Percentiles rank a stretch among this genome's conserved stretches.
These are phyloP conservation scores for Xylariomycetidae sp. DNA, from an alignment of 2,329 filamentous ascomycete genomes.

Conservation along the genomic window DNA sequence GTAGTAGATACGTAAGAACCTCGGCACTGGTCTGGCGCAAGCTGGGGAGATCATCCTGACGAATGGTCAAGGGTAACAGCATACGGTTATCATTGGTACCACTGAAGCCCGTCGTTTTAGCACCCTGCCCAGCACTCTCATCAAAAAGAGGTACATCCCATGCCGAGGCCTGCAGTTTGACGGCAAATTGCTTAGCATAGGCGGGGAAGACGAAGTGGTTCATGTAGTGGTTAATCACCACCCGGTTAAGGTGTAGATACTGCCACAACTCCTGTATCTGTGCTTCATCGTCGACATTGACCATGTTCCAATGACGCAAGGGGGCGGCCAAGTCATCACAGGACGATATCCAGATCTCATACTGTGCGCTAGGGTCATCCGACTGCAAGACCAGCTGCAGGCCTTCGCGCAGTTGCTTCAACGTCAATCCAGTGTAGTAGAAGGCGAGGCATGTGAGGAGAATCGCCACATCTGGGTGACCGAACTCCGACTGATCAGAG, in stretches of 20 bases:
- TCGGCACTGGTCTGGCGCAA: constrained; percentile 59
- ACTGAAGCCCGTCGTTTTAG: constrained; percentile 62
- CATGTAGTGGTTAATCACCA: constrained; percentile 55
- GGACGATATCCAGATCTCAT: constrained; percentile 42
- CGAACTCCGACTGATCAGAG: constrained; percentile 58
- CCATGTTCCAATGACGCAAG: constrained; percentile 45
- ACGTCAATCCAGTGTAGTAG: constrained; percentile 56
- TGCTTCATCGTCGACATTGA: constrained; percentile 54
- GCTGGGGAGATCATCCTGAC: constrained; percentile 52
- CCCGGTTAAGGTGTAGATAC: constrained; percentile 40
- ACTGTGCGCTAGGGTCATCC: constrained; percentile 52
- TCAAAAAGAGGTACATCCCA: constrained; percentile 60
- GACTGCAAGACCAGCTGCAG: constrained; percentile 47
- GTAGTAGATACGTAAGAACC: constrained; percentile 54
- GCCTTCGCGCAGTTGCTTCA: constrained; percentile 41
- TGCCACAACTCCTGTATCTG: constrained; percentile 48
- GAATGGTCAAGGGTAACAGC: constrained; percentile 55
- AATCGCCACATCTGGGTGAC: constrained; percentile 64
- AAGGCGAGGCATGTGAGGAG: constrained; percentile 61
- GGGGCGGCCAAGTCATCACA: constrained; percentile 34
- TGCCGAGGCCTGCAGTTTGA: constrained; percentile 60
- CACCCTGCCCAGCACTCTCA: constrained; percentile 4
- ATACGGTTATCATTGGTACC: constrained; percentile 63
- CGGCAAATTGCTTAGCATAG: constrained; percentile 58
- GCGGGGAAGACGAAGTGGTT: constrained; percentile 60